A percentile compares a stretch with the other conserved stretches of the same genome.
Evolutionary conservation across 2,329 filamentous ascomycete species (phyloP).

Genomic region (Alternaria gansuensis): DNA sequence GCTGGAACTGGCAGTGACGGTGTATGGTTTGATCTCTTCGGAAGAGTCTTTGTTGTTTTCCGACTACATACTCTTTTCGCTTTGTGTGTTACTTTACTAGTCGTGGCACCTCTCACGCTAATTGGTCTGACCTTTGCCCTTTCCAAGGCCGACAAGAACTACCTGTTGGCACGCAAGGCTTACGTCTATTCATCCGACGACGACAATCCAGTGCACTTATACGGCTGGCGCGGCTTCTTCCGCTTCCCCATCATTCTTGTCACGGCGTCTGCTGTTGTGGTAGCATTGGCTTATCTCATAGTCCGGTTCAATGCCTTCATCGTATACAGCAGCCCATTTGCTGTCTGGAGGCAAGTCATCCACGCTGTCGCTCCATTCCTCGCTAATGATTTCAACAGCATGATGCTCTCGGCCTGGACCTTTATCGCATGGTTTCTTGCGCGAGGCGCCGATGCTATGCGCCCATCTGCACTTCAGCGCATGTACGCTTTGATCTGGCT

Average conservation of each 20-base stretch:
- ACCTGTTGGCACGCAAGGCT: constrained; percentile 77
- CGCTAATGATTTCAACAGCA: constrained; percentile 56
- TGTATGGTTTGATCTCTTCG: constrained; percentile 96
- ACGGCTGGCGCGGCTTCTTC: constrained; percentile 83
- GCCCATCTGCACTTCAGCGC: constrained; percentile 86
- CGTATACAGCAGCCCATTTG: constrained; percentile 87
- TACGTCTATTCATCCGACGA: constrained; percentile 68
- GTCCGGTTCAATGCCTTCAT: constrained; percentile 88
- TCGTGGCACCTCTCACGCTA: constrained; percentile 78
- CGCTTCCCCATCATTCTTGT: constrained; percentile 80
- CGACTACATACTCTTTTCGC: constrained; percentile 85
- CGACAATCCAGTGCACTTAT: constrained; percentile 68
- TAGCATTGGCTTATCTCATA: constrained; percentile 77
- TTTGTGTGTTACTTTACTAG: constrained; percentile 82
- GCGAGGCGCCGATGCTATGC: constrained; percentile 77
- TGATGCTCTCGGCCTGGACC: constrained; percentile 84
- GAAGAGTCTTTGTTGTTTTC: constrained; percentile 79
- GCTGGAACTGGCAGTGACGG: constrained; percentile 73
- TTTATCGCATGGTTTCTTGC: constrained; percentile 84
- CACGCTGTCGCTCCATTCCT: too few species aligned
- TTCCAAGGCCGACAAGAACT: constrained; percentile 79
- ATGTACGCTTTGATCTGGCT: constrained; percentile 86
- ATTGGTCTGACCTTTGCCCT: constrained; percentile 74
- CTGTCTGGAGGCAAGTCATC: constrained; percentile 71
- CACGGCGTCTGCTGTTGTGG: constrained; percentile 71